These are phyloP conservation scores for Xylaria acuta DNA, from an alignment of 495 filamentous ascomycete species.

Conservation along the genomic window DNA sequence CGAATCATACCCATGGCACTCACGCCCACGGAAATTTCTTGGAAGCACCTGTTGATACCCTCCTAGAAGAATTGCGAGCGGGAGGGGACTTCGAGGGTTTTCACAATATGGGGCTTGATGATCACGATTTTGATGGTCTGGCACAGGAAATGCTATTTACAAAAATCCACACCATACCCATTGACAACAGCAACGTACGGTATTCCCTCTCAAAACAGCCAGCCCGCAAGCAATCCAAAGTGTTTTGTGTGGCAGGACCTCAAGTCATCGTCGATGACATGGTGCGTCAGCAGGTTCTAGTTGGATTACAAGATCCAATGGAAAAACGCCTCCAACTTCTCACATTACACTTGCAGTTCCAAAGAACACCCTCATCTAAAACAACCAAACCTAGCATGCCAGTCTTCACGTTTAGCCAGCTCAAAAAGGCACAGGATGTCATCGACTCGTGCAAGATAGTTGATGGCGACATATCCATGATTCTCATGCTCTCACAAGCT, in stretches of 20 bases:
- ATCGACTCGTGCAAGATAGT: slow-evolving; percentile 76
- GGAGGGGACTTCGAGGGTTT: slow-evolving; percentile 70
- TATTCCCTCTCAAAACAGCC: slow-evolving; percentile 58
- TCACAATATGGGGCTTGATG: slow-evolving; percentile 72
- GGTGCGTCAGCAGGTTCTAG: slow-evolving; percentile 59
- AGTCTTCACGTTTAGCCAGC: slow-evolving; percentile 49
- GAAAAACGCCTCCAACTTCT: slow-evolving; percentile 72
- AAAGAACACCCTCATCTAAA: slow-evolving; percentile 28
- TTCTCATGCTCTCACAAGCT: slow-evolving; percentile 72
- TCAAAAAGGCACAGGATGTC: slow-evolving; percentile 63
- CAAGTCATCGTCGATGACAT: slow-evolving; percentile 58
- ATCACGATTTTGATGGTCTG: slow-evolving; percentile 70
- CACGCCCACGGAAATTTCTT: slow-evolving; percentile 58
- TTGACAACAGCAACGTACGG: slow-evolving; percentile 66
- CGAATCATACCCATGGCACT: slow-evolving; percentile 46
- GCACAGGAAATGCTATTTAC: slow-evolving; percentile 75
- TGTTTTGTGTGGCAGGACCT: slow-evolving; percentile 69
- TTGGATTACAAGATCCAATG: slow-evolving; percentile 72
- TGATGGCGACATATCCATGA: slow-evolving; percentile 70
- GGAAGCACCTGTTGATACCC: slow-evolving; percentile 72
- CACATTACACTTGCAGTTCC: slow-evolving; percentile 59
- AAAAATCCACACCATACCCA: slow-evolving; percentile 73
- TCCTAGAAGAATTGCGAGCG: slow-evolving; percentile 71
- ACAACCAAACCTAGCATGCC: slow-evolving; percentile 34
- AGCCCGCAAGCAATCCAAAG: slow-evolving; percentile 58